Conservation (phyloP, 805 yeast genomes). For the Ogataea salicorniae region DNA sequence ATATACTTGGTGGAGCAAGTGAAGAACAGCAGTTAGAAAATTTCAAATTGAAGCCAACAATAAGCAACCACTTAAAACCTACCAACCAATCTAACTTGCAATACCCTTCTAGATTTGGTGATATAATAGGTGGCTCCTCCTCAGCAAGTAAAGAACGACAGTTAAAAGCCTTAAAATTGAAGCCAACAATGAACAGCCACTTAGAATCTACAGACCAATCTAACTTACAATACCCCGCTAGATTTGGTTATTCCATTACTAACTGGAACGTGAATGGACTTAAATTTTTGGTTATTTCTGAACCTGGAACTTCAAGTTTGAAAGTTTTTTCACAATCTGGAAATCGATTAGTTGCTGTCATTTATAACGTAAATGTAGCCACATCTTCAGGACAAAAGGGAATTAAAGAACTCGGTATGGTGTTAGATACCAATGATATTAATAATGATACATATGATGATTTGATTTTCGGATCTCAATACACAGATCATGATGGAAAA, state of each 20-base stretch:
- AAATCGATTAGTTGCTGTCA: conserved; percentile 10
- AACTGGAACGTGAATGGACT: conserved; percentile 24
- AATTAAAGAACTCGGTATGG: conserved; percentile 37
- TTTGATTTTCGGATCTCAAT: conserved; percentile 41
- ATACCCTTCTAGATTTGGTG: conserved; percentile 40
- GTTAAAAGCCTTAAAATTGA: not conserved
- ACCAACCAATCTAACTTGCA: conserved; percentile 8
- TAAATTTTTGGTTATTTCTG: conserved; percentile 39
- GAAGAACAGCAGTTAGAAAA: not conserved
- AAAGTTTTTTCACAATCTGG: conserved; percentile 28
- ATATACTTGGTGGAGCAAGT: conserved; percentile 15
- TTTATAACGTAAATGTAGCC: conserved; percentile 21
- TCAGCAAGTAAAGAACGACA: not conserved
- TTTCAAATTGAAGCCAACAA: not conserved
- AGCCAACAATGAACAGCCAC: not conserved
- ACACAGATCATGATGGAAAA: conserved; percentile 15
- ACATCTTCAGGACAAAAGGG: conserved; percentile 36
- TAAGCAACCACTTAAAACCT: not conserved
- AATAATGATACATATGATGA: conserved; percentile 37
- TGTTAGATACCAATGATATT: conserved; percentile 24
- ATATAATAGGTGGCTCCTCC: too few relatives aligned
- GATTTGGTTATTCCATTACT: conserved; percentile 41
- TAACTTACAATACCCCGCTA: conserved; percentile 22
- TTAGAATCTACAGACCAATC: conserved; percentile 1
- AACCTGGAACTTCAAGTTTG: conserved; percentile 47